Conservation (phyloP, 1,284 basidiomycete species). For the Exobasidium rhododendri region DNA sequence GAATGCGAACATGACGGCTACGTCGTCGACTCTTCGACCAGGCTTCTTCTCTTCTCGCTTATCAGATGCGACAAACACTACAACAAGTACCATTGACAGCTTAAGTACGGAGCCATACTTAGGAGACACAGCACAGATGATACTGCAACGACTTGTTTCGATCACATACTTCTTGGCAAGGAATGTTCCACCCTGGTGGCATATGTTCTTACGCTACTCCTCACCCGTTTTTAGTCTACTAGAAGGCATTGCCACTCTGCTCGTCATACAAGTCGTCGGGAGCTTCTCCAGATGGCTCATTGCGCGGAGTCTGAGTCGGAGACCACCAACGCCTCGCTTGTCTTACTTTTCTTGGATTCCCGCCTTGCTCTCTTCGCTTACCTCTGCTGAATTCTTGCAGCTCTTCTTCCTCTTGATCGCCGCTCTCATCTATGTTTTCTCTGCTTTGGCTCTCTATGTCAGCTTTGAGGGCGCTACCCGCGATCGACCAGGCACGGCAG, state of each 20-base stretch:
- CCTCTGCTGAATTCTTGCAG: constrained; percentile 49
- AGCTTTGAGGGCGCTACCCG: constrained; percentile 47
- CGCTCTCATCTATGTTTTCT: constrained; percentile 48
- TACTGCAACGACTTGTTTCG: constrained; percentile 19
- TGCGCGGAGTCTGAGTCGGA: constrained; percentile 15
- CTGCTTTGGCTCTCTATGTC: constrained; percentile 43
- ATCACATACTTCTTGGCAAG: constrained; percentile 37
- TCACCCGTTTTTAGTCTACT: constrained; percentile 51
- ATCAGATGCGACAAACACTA: not conserved
- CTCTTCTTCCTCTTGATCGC: constrained; percentile 49
- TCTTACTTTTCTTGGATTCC: constrained; percentile 23
- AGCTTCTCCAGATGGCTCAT: constrained; percentile 40
- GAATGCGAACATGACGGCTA: not conserved
- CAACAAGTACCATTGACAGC: not conserved
- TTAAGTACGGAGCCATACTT: not conserved
- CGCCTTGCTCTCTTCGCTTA: constrained; percentile 18
- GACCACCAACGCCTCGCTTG: constrained; percentile 1
- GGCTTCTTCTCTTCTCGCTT: not conserved
- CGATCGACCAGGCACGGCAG: constrained; percentile 37
- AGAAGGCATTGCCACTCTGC: constrained; percentile 49
- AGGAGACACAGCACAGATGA: not conserved
- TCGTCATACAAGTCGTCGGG: constrained; percentile 44
- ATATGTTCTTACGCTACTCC: constrained; percentile 41
- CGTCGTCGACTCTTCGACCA: not conserved
- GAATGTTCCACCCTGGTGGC: constrained; percentile 47